Base-by-base conservation (phyloP, 495 filamentous ascomycete species). In the Penicillium bovifimosum region DNA sequence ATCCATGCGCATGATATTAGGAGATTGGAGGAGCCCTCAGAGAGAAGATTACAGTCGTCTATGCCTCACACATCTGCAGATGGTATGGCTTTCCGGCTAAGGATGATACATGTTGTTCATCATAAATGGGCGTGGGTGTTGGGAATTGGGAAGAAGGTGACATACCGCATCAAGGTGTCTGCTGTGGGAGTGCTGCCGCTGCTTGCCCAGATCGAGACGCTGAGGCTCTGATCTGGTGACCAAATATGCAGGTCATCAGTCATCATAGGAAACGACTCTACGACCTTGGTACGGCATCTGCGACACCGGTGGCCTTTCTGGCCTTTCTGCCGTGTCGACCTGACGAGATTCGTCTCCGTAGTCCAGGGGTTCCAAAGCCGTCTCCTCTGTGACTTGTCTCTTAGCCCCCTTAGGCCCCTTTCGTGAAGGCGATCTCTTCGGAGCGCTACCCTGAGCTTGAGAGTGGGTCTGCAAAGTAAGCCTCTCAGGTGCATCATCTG, bases 41-140 rank as follows among this genome's bases (percentile, higher is more conserved):
- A 70, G 67, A 70, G 67, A 70, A 70, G 67, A 70, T 70, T 68
- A 53, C 45, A 51, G 50, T 70, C 67, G 60, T 58, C 67, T 65
- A 60, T 58, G 64, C 67, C 67, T 67, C 36, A 64, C 71, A 68
- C 71, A 69, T 69, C 34, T 39, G 53, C 33, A 59, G 51, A 73
- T 68, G 71, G 70, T 65, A 67, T 75, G 71, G 70, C 67, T 54
- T 63, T 72, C 65, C 63, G 71, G 66, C 71, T 75, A 75, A 75
- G 71, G 71, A 75, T 75, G 71, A 74, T n/a, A n/a, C n/a, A n/a
- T 67, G 62, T 60, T 72, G 26, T 65, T 75, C 71, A 73, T 75
- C 70, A 73, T 70, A 20, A 39, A 44, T 29, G 24, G 47, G 13
- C n/a, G 24, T 42, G 38, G 7, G 3, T 33, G 28, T 9, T 39